phyloP scores from a whole-genome alignment of 2,329 filamentous ascomycete species.

The Exophiala phaeomuriformis region DNA sequence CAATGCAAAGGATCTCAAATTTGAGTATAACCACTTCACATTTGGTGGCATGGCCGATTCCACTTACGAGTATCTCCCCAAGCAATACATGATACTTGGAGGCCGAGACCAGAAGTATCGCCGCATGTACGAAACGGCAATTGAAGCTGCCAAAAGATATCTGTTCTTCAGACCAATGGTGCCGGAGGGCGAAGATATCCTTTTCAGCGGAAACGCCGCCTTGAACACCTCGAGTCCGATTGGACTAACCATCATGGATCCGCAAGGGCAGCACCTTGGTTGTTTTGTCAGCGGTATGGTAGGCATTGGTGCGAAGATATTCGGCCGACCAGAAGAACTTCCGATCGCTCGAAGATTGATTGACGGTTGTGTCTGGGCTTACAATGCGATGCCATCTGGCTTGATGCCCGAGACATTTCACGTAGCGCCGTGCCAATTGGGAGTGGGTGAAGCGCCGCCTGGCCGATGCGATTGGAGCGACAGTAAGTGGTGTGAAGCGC shows the following conservation, averaged over 20 bases:
- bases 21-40: constrained; percentile 40
- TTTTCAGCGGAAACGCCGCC: constrained; percentile 49
- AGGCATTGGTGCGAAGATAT: constrained; percentile 57
- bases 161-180: constrained; percentile 74
- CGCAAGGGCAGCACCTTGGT: constrained; percentile 52
- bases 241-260: constrained; percentile 26
- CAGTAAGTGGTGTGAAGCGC: constrained; percentile 30
- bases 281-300: constrained; percentile 68
- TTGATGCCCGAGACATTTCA: constrained; percentile 57
- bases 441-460: constrained; percentile 32
- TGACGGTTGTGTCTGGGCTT: constrained; percentile 58
- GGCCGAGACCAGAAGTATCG: constrained; percentile 59
- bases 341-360: constrained; percentile 52
- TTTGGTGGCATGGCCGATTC: constrained; percentile 52
- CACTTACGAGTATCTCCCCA: constrained; percentile 53
- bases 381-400: constrained; percentile 50
- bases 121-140: constrained; percentile 61
- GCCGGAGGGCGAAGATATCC: constrained; percentile 59
- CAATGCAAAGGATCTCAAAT: constrained; percentile 28
- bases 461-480: constrained; percentile 37
- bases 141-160: constrained; percentile 62
- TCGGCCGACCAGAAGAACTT: constrained; percentile 49
- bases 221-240: constrained; percentile 29
- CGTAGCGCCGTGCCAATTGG: constrained; percentile 38
- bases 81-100: constrained; percentile 67